Evolutionary conservation across 805 yeast genomes (phyloP).

Genomic region (Torulaspora franciscae): DNA sequence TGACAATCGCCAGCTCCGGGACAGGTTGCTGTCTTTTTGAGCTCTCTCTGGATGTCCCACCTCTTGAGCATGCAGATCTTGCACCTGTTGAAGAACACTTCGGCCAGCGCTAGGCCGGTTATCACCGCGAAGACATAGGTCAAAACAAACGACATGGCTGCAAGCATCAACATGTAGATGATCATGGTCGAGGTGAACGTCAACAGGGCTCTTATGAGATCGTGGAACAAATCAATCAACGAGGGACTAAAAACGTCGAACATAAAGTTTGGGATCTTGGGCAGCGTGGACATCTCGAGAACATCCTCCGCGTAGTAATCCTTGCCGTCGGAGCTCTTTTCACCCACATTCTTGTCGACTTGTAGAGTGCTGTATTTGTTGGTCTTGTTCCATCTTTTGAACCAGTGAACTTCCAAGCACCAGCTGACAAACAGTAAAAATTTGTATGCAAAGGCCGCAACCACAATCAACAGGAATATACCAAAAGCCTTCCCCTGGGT

Average conservation of each 20-base stretch:
- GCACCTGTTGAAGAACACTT: constrained; percentile 59
- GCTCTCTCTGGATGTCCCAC: constrained; percentile 33
- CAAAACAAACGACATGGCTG: constrained; percentile 65
- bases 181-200: constrained; percentile 60
- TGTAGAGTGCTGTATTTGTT: constrained; percentile 14
- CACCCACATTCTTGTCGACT: neutral
- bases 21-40: constrained; percentile 27
- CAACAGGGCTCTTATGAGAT: constrained; percentile 50
- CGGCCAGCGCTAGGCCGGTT: constrained; percentile 64
- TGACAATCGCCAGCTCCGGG: constrained; percentile 28
- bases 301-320: constrained; percentile 26
- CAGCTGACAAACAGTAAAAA: constrained; percentile 55
- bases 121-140: constrained; percentile 70
- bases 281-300: constrained; percentile 22
- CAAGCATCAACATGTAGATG: constrained; percentile 72
- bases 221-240: constrained; percentile 35
- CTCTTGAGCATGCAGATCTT: constrained; percentile 31
- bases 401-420: constrained; percentile 62
- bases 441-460: constrained; percentile 53
- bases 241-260: constrained; percentile 31
- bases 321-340: constrained; percentile 1
- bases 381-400: constrained; percentile 42
- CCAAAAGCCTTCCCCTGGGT: constrained; percentile 65
- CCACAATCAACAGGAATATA: constrained; percentile 58
- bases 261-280: constrained; percentile 29